Evolutionary conservation across 176 grass and related monocot species (phyloP), one percentile per base, ranked within the genome.

Genomic region (Lolium rigidum): DNA sequence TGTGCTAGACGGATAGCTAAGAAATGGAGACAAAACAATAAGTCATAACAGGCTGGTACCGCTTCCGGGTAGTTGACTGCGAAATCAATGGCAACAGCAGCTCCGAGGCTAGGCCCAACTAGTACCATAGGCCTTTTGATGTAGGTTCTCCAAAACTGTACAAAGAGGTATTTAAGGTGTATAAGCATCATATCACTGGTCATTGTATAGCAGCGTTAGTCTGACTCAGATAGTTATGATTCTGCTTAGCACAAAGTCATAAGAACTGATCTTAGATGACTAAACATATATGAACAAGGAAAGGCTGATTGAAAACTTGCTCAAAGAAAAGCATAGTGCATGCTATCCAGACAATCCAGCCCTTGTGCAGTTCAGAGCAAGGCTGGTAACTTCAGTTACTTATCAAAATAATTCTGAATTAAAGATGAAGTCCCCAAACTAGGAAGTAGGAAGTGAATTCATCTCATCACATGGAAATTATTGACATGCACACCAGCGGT

Each of bases 71-170:
- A 79, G 44, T 94, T 91, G 81, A 85, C 65, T 69, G 88, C 76
- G 88, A 95, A 98, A 90, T 98, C 97, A 71, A 98, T 92, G 20
- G 97, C 97, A 89, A 94, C 94, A 52, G 97, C 93, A 80, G 97
- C 92, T 86, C 97, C 94, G 17, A 98, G 97, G 54, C 97, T 95
- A 13, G 97, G 90, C 49, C 97, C 93, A 21, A 98, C 90, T 86
- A 98, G 87, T 44, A 94, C 88, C 97, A 98, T 95, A 56, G 97
- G 97, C 65, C 75, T 98, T 87, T 88, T 87, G 85, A 98, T 94
- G 84, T 98, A 91, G 61, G 88, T 77, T 39, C 77, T 98, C 97
- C 97, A 98, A 71, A 98, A 82, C 94, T 95, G 62, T 84, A 92
- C 6, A 69, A 9, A 68, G 31, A 80, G 39, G 15, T 56, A 61